Base-by-base conservation (phyloP, 768 basidiomycete genomes). In the Tremella yokohamensis region DNA sequence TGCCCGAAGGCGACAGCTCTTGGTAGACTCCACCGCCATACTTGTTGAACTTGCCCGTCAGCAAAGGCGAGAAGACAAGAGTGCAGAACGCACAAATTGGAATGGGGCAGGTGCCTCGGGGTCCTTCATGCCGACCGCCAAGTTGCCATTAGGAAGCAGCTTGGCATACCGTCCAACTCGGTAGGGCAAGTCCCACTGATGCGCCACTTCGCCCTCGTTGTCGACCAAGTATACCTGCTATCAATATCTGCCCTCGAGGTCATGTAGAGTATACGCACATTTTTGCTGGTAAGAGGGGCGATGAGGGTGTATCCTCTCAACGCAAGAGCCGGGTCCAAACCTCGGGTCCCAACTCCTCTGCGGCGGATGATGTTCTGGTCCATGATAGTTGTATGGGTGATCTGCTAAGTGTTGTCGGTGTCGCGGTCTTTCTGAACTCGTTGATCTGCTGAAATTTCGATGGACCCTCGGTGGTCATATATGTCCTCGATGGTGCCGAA, bases 291-390 rank as follows among this genome's bases (percentile, higher is more conserved):
- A 1, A 61, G 44, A 1, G 60, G 56, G n/a, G 60, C 55, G 8
- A 61, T 57, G 19, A 61, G 52, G 8, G 60, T 61, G 34, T 57
- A 61, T 2, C 60, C 60, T 3, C 57, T 52, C 16, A 61, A 44
- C n/a, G 51, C 60, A 7, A 56, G 56, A 37, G 45, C 42, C 22
- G 56, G 55, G 34, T 61, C 60, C 37, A 61, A 42, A 25, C 56
- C 60, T 19, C 47, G 39, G 11, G 60, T 61, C 22, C 60, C 60
- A 8, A 57, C 56, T 20, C 60, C 60, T 15, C 60, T 55, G 20
- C 60, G 40, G 48, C 60, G 29, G 39, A 48, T 61, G 51, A 54
- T 57, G 47, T 61, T 61, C 40, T 61, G 60, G 40, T 61, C 60
- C 60, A 61, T 61, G 18, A 8, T 52, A 53, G 44, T 11, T 48